Conservation (phyloP, 177 flowering plant species). For the Vitis hybrid region DNA sequence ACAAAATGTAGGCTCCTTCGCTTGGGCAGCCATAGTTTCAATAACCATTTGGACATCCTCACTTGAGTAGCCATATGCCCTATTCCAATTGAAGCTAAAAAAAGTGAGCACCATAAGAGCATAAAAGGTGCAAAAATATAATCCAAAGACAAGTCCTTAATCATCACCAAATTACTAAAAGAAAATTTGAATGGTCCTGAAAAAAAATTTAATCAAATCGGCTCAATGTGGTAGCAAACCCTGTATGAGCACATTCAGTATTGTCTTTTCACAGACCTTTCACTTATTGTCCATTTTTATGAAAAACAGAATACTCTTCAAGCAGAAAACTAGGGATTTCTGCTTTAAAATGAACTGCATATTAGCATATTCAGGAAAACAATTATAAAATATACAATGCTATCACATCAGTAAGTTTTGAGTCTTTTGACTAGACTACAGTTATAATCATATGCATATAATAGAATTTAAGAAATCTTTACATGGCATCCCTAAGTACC, state of each 20-base stretch:
- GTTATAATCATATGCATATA: neutral
- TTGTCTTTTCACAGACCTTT: neutral
- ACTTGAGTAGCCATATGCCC: slow-evolving; percentile 99
- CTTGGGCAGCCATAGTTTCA: slow-evolving; percentile 95
- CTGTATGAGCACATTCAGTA: neutral
- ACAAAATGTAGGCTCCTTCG: slow-evolving; percentile 99
- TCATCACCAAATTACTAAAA: slow-evolving; percentile 1
- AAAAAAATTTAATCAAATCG: neutral
- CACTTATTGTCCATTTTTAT: neutral
- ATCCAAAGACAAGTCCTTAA: neutral
- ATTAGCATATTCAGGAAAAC: neutral
- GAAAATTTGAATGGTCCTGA: neutral
- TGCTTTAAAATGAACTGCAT: neutral
- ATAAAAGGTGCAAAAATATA: neutral
- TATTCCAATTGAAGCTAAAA: slow-evolving; percentile 26
- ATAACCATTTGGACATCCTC: slow-evolving; percentile 99
- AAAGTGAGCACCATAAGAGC: neutral
- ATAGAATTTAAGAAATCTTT: neutral
- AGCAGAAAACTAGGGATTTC: neutral
- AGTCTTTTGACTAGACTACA: no score
- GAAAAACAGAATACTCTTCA: neutral
- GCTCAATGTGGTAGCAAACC: neutral
- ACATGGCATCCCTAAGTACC: neutral
- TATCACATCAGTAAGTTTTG: no score
- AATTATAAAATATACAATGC: neutral